phyloP scores from a whole-genome alignment of 169 alveolate species.

The Plasmodium berghei region DNA sequence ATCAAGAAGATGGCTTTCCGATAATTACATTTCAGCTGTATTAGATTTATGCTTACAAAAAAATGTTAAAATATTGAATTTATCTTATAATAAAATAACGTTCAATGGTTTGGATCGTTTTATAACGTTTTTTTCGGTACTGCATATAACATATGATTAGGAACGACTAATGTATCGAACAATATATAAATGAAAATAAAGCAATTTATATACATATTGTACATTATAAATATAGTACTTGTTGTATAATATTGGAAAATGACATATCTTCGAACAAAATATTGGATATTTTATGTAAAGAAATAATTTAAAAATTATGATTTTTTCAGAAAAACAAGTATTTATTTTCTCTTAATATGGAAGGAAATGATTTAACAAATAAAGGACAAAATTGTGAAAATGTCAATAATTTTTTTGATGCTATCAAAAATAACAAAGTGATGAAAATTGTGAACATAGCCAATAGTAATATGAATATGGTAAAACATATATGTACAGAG shows the following conservation, averaged over 20 bases:
- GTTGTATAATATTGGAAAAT: no score
- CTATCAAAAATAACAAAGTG: conserved; percentile 50
- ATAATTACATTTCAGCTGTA: conserved; percentile 50
- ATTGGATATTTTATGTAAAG: background rate
- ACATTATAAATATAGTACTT: no score
- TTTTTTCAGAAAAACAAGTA: conserved; percentile 55
- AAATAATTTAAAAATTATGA: background rate
- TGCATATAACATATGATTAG: background rate
- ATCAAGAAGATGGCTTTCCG: conserved; percentile 76
- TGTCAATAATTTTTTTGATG: conserved; percentile 32
- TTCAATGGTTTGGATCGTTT: conserved; percentile 27
- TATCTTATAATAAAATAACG: conserved; percentile 70
- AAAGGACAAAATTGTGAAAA: conserved; percentile 29
- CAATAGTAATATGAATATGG: conserved; percentile 68
- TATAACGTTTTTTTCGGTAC: conserved; percentile 36
- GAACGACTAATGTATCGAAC: background rate
- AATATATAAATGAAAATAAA: conserved; percentile 5
- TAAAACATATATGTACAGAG: background rate
- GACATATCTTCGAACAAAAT: no score
- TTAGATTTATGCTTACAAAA: conserved; percentile 60
- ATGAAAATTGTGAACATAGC: conserved; percentile 55
- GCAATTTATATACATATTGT: background rate
- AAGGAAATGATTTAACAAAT: conserved; percentile 69
- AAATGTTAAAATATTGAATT: conserved; percentile 52
- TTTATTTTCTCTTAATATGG: conserved; percentile 51